Conservation (phyloP, 139 green algal genomes). For the Gonium pectorale region DNA sequence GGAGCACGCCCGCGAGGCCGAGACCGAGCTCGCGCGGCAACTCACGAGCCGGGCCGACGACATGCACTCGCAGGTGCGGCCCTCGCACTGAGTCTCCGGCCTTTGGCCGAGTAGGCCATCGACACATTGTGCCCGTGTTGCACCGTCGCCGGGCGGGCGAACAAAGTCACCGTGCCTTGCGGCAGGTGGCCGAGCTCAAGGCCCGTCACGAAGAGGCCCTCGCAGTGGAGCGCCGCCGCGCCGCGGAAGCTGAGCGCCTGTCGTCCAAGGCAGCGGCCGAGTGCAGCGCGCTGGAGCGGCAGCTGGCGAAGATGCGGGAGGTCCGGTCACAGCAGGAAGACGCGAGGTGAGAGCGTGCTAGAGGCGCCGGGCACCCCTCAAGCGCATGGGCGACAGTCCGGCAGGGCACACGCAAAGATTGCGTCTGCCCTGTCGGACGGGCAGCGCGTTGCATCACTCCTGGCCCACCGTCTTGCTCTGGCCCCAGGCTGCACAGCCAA, state of each 20-base stretch:
- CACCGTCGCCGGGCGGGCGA: no score
- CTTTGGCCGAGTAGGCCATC: no score
- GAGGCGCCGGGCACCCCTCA: no score
- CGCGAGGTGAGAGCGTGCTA: not conserved
- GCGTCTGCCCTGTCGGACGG: no score
- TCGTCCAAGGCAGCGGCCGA: not conserved
- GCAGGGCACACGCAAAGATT: no score
- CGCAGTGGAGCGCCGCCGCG: slow-evolving; percentile 20
- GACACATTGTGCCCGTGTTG: no score
- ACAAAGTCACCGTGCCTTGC: no score
- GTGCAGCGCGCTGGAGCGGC: slow-evolving; percentile 6
- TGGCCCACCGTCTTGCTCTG: no score
- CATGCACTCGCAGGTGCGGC: not conserved
- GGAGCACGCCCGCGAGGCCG: not conserved
- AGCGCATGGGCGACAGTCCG: no score
- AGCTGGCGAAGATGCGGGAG: slow-evolving; percentile 7
- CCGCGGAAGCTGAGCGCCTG: slow-evolving; percentile 13
- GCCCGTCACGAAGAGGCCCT: slow-evolving; percentile 16
- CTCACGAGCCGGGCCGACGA: not conserved
- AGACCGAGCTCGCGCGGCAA: not conserved
- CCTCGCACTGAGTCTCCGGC: no score
- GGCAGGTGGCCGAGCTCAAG: slow-evolving; percentile 11
- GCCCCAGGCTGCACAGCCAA: no score
- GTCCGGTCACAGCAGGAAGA: slow-evolving; percentile 11
- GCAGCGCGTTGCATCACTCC: no score